Evolutionary conservation across 225 moss, liverwort and hornwort genomes (phyloP).

Genomic region (Anthoceros angustus): DNA sequence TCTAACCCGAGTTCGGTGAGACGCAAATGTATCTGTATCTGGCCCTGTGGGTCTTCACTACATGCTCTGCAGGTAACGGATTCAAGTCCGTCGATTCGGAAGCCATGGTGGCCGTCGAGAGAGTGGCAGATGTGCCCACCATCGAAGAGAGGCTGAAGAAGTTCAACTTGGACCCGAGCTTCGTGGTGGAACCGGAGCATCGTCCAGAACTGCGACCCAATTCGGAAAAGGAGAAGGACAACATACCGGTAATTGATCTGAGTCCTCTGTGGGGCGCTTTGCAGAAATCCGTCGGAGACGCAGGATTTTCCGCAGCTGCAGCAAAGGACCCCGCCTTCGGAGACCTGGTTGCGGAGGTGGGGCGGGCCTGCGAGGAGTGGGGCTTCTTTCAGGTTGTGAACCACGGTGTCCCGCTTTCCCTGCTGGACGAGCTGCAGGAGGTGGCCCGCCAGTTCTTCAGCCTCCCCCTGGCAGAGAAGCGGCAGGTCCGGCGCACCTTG

Average conservation of each 20-base stretch:
- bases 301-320: constrained; percentile 18
- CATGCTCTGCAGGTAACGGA: no score
- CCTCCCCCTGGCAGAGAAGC: constrained; percentile 37
- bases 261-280: constrained; percentile 8
- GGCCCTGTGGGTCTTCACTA: no score
- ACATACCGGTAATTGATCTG: constrained; percentile 32
- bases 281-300: constrained; percentile 12
- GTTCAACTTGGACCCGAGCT: constrained; percentile 6
- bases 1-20: no score
- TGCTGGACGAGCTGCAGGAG: constrained; percentile 28
- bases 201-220: constrained; percentile 11
- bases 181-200: constrained; percentile 25
- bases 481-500: constrained; percentile 19
- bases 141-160: not conserved
- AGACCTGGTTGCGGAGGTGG: constrained; percentile 28
- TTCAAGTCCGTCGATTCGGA: no score
- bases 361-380: constrained; percentile 61
- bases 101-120: not conserved
- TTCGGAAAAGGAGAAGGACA: not conserved
- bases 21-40: no score
- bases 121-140: not conserved
- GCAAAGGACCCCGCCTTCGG: constrained; percentile 3
- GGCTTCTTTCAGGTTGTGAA: constrained; percentile 69
- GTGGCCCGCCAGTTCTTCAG: constrained; percentile 30
- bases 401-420: constrained; percentile 38